Base-by-base conservation (phyloP, 768 basidiomycete genomes). In the Phanerochaete sordida region DNA sequence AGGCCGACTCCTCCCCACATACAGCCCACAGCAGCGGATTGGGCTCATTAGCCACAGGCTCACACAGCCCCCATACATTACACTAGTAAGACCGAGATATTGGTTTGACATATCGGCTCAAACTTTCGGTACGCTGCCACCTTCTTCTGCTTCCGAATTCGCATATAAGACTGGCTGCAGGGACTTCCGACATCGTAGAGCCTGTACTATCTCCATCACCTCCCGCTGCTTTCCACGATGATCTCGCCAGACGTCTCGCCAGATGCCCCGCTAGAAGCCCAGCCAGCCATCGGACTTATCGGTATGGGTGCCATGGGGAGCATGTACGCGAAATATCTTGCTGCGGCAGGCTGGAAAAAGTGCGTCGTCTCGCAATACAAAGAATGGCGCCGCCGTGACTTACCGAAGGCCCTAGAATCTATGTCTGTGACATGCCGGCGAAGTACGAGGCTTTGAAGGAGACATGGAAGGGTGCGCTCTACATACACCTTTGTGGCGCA, bases 271-370 rank as follows among this genome's bases (percentile, higher is more conserved):
- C 21, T 69, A 1, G 74, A 78, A 5, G 71, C 77, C 26, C 92
- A 94, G 65, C 91, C 92, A 6, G 80, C 82, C 0, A 90, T 98
- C 39, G 95, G 95, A 1, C 77, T 97, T 54, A 97, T 97, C 62
- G 95, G 96, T 1, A 97, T 98, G 95, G 95, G 95, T 0, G 91
- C 91, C 52, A 98, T 98, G 96, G 96, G 96, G 1, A 79, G 77
- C 68, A 93, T 98, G 94, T 98, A 98, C 71, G 93, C 94, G 0
- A 81, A 79, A 19, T 71, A 77, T n/a, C 78, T 99, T 26, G 83
- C 86, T 12, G 77, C 79, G 6, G 94, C 88, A 11, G 95, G 96
- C 1, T 94, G 93, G 87, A 84, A 86, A 73, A 90, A 85, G 95
- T 94, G 62, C 61, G 79, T 56, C 31, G 27, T 24, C 55, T 69